Evolutionary conservation across 2,329 filamentous ascomycete genomes (phyloP).

Genomic region (Fusarium pilosicola): DNA sequence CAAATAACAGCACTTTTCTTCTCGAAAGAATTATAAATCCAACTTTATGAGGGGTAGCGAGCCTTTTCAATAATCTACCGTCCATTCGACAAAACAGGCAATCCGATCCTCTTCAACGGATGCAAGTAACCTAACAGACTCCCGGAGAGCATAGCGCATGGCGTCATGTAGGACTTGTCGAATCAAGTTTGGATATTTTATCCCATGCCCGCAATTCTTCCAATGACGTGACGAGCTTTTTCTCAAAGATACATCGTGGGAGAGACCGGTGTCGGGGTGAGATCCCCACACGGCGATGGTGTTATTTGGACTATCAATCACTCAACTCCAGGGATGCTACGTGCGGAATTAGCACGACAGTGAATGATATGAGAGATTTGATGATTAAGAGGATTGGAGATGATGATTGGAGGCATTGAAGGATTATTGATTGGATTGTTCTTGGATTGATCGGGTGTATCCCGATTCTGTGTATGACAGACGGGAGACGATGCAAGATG

Average conservation of each 20-base stretch:
- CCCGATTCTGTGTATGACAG: background rate
- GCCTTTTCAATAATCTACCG: constrained; percentile 7
- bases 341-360: background rate
- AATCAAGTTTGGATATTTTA: constrained; percentile 32
- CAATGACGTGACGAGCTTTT: constrained; percentile 34
- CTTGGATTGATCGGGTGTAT: background rate
- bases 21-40: background rate
- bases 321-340: constrained; percentile 26
- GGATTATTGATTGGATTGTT: background rate
- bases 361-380: background rate
- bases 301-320: constrained; percentile 44
- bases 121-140: constrained; percentile 3
- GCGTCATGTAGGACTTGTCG: constrained; percentile 35
- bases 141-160: constrained; percentile 23
- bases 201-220: constrained; percentile 31
- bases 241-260: constrained; percentile 4
- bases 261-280: constrained; percentile 34
- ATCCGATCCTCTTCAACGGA: constrained; percentile 19
- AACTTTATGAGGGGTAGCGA: background rate
- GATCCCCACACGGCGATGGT: constrained; percentile 41
- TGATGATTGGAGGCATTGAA: background rate
- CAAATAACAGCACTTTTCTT: background rate
- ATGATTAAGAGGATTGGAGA: background rate
- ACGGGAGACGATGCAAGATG: background rate
- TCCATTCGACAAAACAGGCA: constrained; percentile 2